Base-by-base conservation (phyloP, 1,284 basidiomycete species). In the Leccinum fallax region DNA sequence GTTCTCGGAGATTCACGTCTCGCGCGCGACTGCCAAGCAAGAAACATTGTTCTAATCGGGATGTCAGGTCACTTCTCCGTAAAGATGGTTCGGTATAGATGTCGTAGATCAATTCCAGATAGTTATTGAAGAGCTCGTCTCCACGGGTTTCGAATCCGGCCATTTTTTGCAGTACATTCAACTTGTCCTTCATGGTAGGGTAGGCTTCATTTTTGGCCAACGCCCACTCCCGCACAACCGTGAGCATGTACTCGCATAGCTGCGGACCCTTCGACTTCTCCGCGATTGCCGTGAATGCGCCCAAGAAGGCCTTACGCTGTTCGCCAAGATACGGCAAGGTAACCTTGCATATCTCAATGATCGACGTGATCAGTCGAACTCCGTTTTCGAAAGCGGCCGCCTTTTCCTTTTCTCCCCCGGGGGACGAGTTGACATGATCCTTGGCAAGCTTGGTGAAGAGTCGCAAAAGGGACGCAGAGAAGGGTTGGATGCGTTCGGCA, bases 101-200 rank as follows among this genome's bases (percentile, higher is more conserved):
- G 67, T 96, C 93, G 71, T 94, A 92, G 65, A 99, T 93, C 61
- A 99, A 83, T 65, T 94, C 90, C 63, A 99, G 82, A 74, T 95
- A 99, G 56, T 90, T 86, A 62, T 89, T 87, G 76, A 94, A 93
- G 4, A 99, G 82, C 11, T 30, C 28, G 28, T 30, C 28, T 30
- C 89, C 89, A 54, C 92, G 88, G 48, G 83, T 83, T 78, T 99
- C 97, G 73, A 93, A 97, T 19, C 85, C 82, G 32, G 87, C 85
- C 95, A 99, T 98, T 76, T 95, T 95, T 72, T 94, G 86, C 64
- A 99, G 76, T 38, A 99, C 79, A 34, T 85, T 89, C 1, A 96
- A 92, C 76, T 98, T 99, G 78, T 99, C 98, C 78, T 98, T 98
- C 83, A 95, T 91, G 0, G 93, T 94, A 2, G 96, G 95, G 71